A percentile compares a stretch with the other conserved stretches of the same genome.
phyloP scores from a whole-genome alignment of 768 basidiomycete species.

The Macrolepiota fuliginosa region DNA sequence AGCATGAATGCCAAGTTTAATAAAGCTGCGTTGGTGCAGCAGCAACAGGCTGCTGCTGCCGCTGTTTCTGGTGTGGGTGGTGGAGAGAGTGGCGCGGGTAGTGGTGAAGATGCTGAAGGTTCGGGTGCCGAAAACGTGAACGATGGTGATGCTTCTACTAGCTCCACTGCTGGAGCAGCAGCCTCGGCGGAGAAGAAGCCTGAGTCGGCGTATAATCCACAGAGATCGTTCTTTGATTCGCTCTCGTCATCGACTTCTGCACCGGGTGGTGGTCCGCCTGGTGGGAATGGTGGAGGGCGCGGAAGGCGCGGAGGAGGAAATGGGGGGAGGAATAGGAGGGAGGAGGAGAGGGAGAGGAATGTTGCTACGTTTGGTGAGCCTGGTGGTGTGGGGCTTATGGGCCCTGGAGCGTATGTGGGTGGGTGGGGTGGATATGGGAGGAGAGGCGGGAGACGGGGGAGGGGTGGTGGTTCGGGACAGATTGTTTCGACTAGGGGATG shows the following conservation, averaged over 20 bases:
- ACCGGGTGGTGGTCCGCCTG: conserved; percentile 19
- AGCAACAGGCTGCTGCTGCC: conserved; percentile 19
- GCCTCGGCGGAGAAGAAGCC: conserved; percentile 33
- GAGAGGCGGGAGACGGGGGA: conserved; percentile 36
- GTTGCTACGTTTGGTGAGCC: conserved; percentile 88
- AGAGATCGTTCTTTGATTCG: conserved; percentile 81
- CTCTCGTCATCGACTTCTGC: conserved; percentile 38
- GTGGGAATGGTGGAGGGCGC: conserved; percentile 28
- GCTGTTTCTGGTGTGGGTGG: conserved; percentile 1
- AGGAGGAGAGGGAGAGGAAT: conserved; percentile 83
- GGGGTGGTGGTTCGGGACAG: conserved; percentile 28
- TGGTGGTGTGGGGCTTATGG: conserved; percentile 74
- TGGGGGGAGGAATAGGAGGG: conserved; percentile 65
- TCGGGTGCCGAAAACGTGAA: conserved; percentile 13
- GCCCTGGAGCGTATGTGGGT: conserved; percentile 75
- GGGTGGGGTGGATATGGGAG: conserved; percentile 73
- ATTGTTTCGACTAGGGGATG: conserved; percentile 17
- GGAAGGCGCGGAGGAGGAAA: conserved; percentile 39
- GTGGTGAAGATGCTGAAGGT: conserved; percentile 25
- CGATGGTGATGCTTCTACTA: conserved; percentile 20
- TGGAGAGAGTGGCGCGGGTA: conserved; percentile 25
- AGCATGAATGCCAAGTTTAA: conserved; percentile 79
- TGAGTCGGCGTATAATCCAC: conserved; percentile 64
- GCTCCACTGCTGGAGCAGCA: conserved; percentile 2
- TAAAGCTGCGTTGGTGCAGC: conserved; percentile 51